phyloP scores from a whole-genome alignment of 1,284 basidiomycete species.

The Fistulina hepatica region DNA sequence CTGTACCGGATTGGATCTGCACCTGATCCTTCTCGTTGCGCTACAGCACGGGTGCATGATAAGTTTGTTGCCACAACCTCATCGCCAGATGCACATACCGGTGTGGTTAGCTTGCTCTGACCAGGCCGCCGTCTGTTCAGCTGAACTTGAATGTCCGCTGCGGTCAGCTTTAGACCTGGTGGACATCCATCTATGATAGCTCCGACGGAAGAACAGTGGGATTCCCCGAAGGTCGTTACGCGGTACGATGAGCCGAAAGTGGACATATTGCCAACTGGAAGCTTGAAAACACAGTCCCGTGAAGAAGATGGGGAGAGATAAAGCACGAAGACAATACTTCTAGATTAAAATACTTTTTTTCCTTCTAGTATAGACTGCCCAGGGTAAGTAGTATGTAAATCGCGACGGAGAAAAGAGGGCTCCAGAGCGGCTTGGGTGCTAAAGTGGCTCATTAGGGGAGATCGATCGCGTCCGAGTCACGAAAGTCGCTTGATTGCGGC shows the following conservation, averaged over 20 bases:
- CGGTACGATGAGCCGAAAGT: constrained; percentile 86
- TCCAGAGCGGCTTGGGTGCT: no score
- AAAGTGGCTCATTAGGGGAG: no score
- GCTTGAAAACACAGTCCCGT: no score
- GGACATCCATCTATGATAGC: constrained; percentile 97
- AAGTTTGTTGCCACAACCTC: constrained; percentile 4
- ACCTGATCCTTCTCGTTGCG: constrained; percentile 96
- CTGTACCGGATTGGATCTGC: constrained; percentile 88
- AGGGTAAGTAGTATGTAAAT: no score
- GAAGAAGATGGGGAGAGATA: no score
- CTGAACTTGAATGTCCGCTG: constrained; percentile 86
- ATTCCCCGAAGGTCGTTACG: constrained; percentile 97
- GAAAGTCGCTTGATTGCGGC: no score
- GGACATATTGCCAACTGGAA: constrained; percentile 83
- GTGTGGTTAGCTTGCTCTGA: constrained; percentile 94
- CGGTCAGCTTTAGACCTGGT: constrained; percentile 75
- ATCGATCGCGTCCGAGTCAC: no score
- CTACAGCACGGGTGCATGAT: constrained; percentile 31
- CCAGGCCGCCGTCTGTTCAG: constrained; percentile 89
- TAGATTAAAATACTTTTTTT: no score
- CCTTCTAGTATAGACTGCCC: no score
- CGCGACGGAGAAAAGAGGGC: no score
- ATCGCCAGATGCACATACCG: constrained; percentile 40
- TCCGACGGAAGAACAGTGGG: constrained; percentile 94
- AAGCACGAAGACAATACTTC: no score